Evolutionary conservation across 2,329 filamentous ascomycete species (phyloP), one percentile per base, ranked within the genome.

Genomic region (Sporothrix euskadiensis): DNA sequence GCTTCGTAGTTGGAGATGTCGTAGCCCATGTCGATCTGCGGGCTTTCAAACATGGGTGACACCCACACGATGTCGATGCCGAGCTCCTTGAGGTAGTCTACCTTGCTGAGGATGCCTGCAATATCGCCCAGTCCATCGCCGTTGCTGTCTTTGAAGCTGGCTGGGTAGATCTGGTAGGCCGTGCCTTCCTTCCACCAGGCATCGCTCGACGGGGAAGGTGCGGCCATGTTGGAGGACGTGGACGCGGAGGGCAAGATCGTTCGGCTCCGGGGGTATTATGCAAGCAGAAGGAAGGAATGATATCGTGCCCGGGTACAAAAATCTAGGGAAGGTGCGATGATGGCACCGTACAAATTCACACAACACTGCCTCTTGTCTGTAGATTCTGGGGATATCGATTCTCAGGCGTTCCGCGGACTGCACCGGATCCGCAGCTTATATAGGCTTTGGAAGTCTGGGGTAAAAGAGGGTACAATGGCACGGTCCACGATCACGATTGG

Each of bases 61-160:
- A 87, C 80, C 89, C 89, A 90, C 26, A 90, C 83, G n/a, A 89
- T 85, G 75, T 90, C 87, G 1, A 89, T 83, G 0, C 90, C 90
- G 0, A 92, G 83, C 2, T 87, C 83, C 70, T 87, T 84, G 68
- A 92, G 83, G 78, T 92, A 90, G 78, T 91, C 88, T 1, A 92
- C 81, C 78, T 90, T 86, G 10, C 87, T 88, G 14, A 89, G 88
- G 71, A 92, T 88, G 14, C 90, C 90, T 1, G 85, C 86, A 47
- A 92, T 85, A 77, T 92, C 89, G 2, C 90, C 90, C 82, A 89
- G 87, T 54, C 90, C 90, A 61, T 88, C 87, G n/a, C 83, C 82
- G 54, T 88, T 85, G 39, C 86, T 86, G 77, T 88, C 87, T 65
- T 85, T 83, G 82, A 89, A 90, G 74, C 84, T 86, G 14, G 88